Conservation (phyloP, 164 flowering plant species). For the Stephania cephalantha region DNA sequence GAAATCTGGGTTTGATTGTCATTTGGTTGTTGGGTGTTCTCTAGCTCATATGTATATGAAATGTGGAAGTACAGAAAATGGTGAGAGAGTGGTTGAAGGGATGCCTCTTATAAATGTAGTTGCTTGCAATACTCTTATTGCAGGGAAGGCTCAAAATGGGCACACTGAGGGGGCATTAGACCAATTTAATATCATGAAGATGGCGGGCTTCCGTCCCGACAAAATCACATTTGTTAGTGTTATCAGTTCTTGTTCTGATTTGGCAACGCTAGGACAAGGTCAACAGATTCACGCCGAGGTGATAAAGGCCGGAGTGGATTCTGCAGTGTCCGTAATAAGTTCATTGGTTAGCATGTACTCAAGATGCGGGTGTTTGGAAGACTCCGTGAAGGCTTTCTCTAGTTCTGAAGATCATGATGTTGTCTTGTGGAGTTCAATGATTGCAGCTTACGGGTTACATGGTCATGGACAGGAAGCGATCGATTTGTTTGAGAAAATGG, state of each 20-base stretch:
- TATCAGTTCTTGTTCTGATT: slow-evolving; percentile 64
- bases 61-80: slow-evolving; percentile 44
- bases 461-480: slow-evolving; percentile 58
- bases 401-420: slow-evolving; percentile 35
- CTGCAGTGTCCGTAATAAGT: slow-evolving; percentile 37
- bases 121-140: slow-evolving; percentile 70
- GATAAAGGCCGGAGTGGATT: slow-evolving; percentile 43
- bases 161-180: slow-evolving; percentile 45
- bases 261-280: slow-evolving; percentile 70
- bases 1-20: slow-evolving; percentile 40
- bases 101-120: slow-evolving; percentile 55
- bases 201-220: slow-evolving; percentile 57
- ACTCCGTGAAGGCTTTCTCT: slow-evolving; percentile 44
- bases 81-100: slow-evolving; percentile 43
- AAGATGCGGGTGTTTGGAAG: slow-evolving; percentile 65
- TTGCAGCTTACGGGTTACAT: slow-evolving; percentile 76
- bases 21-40: slow-evolving; percentile 62
- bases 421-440: slow-evolving; percentile 71
- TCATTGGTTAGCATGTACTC: slow-evolving; percentile 73
- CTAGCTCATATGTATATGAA: slow-evolving; percentile 82
- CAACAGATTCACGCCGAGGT: slow-evolving; percentile 67
- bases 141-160: slow-evolving; percentile 64
- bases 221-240: slow-evolving; percentile 61
- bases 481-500: slow-evolving; percentile 46
- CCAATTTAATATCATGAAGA: slow-evolving; percentile 49